phyloP scores from a whole-genome alignment of 306 rosid species.

The Cicer bijugum region DNA sequence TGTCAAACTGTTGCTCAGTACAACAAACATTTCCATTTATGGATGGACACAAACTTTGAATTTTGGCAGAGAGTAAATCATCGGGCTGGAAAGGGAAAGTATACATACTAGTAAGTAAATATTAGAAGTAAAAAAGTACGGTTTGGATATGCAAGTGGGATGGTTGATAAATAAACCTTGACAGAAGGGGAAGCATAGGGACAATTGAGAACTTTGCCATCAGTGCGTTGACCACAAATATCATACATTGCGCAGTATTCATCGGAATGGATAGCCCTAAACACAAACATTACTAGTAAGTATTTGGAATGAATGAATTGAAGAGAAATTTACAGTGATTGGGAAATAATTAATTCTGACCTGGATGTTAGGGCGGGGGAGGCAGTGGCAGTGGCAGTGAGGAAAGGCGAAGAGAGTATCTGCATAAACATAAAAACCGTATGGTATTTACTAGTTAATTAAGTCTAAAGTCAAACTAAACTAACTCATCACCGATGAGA shows the following conservation, averaged over 20 bases:
- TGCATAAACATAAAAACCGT: slow-evolving; percentile 20
- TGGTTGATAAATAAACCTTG: slow-evolving; percentile 47
- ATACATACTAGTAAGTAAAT: not conserved
- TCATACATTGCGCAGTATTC: slow-evolving; percentile 97
- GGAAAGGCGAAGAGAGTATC: slow-evolving; percentile 55
- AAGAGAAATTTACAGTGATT: no score
- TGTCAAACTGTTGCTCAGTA: slow-evolving; percentile 79
- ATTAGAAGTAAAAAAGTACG: not conserved
- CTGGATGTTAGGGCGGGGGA: no score
- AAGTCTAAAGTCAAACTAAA: slow-evolving; percentile 31
- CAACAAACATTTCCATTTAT: slow-evolving; percentile 87
- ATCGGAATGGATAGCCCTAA: slow-evolving; percentile 65
- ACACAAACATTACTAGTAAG: not conserved
- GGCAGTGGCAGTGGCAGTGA: no score
- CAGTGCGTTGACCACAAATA: slow-evolving; percentile 86
- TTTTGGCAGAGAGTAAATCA: slow-evolving; percentile 80
- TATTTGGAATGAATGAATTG: not conserved
- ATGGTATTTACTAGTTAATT: not conserved
- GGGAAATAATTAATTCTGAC: no score
- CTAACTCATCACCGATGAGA: not conserved
- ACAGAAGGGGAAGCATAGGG: slow-evolving; percentile 84
- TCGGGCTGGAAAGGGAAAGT: slow-evolving; percentile 64
- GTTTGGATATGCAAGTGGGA: not conserved
- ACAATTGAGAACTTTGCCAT: slow-evolving; percentile 87
- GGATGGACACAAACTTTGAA: slow-evolving; percentile 91